Percentiles rank a stretch among this genome's conserved stretches.
Conservation (phyloP, 2,329 filamentous ascomycete genomes). For the Immersiporthe knoxdaviesiana region DNA sequence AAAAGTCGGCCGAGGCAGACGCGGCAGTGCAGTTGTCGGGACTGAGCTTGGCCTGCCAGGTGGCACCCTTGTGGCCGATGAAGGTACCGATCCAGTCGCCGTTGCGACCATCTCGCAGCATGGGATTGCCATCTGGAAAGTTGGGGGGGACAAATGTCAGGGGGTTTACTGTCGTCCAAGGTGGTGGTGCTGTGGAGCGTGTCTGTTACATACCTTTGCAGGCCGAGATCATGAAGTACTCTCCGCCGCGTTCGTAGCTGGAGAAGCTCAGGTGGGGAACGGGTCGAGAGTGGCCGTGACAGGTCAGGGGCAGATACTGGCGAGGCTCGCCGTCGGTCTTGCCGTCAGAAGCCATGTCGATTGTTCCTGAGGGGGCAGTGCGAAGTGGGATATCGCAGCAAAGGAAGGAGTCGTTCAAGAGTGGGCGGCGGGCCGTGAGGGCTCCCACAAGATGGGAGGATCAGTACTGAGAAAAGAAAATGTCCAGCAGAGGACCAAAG, state of each 20-base stretch:
- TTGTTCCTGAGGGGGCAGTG: neutral
- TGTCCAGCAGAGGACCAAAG: constrained; percentile 19
- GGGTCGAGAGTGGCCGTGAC: constrained; percentile 90
- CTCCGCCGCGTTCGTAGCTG: constrained; percentile 76
- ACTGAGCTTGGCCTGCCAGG: constrained; percentile 93
- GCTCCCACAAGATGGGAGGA: constrained; percentile 6
- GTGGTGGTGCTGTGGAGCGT: neutral
- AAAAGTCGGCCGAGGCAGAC: constrained; percentile 95
- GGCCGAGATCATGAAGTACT: constrained; percentile 91
- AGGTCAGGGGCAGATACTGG: constrained; percentile 84
- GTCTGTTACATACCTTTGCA: constrained; percentile 69
- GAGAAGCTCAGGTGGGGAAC: constrained; percentile 93
- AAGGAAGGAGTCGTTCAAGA: neutral
- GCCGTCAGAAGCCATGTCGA: constrained; percentile 36
- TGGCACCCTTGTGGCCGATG: constrained; percentile 95
- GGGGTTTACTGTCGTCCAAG: neutral
- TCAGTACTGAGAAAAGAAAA: constrained; percentile 11
- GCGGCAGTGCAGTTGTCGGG: constrained; percentile 86
- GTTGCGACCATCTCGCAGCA: constrained; percentile 94
- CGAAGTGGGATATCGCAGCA: neutral
- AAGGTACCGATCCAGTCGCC: constrained; percentile 99
- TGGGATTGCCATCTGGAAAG: constrained; percentile 90
- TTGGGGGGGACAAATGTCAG: constrained; percentile 19
- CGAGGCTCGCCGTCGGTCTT: constrained; percentile 38
- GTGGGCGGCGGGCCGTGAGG: constrained; percentile 31